Base-by-base conservation (phyloP, 2,329 filamentous ascomycete genomes). In the Bipolaris zeicola region DNA sequence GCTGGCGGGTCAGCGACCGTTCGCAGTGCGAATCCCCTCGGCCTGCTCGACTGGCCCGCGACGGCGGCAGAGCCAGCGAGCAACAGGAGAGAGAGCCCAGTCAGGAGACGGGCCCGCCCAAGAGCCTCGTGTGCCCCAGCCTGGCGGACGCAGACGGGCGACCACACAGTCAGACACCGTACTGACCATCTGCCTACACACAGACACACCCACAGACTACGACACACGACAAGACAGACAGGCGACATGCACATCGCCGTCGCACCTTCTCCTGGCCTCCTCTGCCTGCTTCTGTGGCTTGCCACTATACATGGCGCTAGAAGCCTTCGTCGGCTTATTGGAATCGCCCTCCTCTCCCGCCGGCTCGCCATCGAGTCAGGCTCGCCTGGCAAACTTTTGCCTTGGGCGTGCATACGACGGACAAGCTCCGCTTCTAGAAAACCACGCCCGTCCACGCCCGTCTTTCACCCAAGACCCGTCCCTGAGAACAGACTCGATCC, bases 271-370 rank as follows among this genome's bases (percentile, higher is more conserved):
- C 50, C 10, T 42, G 43, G 48, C 26, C 34, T 36, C 39, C 20
- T n/a, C 54, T 13, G 50, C 39, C 14, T 31, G 28, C 28, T 38
- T 42, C 31, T 45, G 52, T 48, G 39, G 45, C 49, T 59, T 62
- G 64, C 56, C 48, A 50, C 50, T 34, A 58, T 39, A 37, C 62
- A 56, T 22, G 26, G 50, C 64, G 58, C 65, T 68, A 65, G 64
- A 66, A 65, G 59, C 52, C 58, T 61, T 63, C 49, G 44, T 60
- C 51, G 44, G 53, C 37, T 54, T 38, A 56, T 58, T 60, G 51
- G 33, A 49, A 53, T 24, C 43, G 45, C 28, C 34, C 48, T 46
- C 49, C 54, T 49, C 33, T 43, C 36, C 47, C 44, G 48, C 34
- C 50, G 52, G 43, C 56, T 46, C 44, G 43, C 33, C 39, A 6